phyloP scores from a whole-genome alignment of 1,284 basidiomycete genomes.

The Trichosporon ovoides region DNA sequence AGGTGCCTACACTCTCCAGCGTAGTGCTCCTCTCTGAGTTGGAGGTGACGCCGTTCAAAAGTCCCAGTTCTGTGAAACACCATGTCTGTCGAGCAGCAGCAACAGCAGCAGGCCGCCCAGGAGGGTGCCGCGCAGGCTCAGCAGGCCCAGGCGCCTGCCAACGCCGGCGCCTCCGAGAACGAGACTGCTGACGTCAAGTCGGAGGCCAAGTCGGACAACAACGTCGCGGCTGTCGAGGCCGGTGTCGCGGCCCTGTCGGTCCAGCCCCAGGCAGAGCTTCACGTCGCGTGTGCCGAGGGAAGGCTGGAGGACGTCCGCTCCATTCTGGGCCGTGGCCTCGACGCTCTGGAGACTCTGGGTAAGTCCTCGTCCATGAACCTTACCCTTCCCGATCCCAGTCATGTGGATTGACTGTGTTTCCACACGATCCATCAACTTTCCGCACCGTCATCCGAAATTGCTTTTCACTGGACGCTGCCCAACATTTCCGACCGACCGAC shows the following conservation, averaged over 20 bases:
- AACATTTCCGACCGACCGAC: background rate
- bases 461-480: conserved; percentile 1
- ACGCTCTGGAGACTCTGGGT: conserved; percentile 42
- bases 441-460: background rate
- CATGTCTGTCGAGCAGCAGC: conserved; percentile 5
- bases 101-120: conserved; percentile 7
- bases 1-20: background rate
- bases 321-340: conserved; percentile 34
- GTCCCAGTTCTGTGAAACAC: conserved; percentile 2
- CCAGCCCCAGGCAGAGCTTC: conserved; percentile 28
- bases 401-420: background rate
- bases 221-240: conserved; percentile 11
- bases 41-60: conserved; percentile 9
- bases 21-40: background rate
- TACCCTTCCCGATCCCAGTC: too few relatives aligned
- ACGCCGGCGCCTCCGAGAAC: background rate
- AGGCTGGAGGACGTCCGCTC: conserved; percentile 39
- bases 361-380: conserved; percentile 17
- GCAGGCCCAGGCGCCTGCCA: background rate
- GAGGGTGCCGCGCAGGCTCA: background rate
- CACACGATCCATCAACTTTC: background rate
- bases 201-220: conserved; percentile 2
- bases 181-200: background rate
- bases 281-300: conserved; percentile 40
- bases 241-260: conserved; percentile 16